Evolutionary conservation across 352 stramenopile species (phyloP), one percentile per base, ranked within the genome.

Genomic region (Globisporangium spiculum): DNA sequence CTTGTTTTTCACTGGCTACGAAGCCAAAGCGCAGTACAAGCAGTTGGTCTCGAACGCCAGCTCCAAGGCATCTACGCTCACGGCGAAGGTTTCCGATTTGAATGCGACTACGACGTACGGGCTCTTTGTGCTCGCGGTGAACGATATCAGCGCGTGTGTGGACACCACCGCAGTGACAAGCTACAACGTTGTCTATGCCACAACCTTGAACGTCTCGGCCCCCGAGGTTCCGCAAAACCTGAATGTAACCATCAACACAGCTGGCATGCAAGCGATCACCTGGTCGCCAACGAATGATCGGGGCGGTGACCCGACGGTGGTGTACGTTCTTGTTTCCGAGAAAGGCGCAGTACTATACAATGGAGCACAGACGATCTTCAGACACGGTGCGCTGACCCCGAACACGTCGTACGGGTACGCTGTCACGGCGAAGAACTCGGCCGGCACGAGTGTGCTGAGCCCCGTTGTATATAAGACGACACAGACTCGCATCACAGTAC

Each of bases 41-140:
- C 72, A 87, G 59, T n/a, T 73, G 4, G 57, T 83, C 22, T 58
- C 53, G 0, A 77, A 75, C 10, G 57, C 79, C 10, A 83, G 60
- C 53, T 6, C 46, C 0, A 67, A 62, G 14, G 67, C 69, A 1
- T 70, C 69, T 0, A 72, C 41, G 12, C 34, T 86, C 16, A 79
- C 65, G 9, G 70, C 67, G 12, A 81, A 78, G 71, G 68, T 89
- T 2, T 69, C 76, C 6, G 74, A 71, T 12, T 69, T 91, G 1
- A 60, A 75, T 3, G 72, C 83, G 1, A 85, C 84, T 53, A 83
- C 76, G 1, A 77, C 73, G 9, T 91, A 91, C 41, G 78, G 83
- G 1, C 83, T 91, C 59, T 69, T 77, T 26, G 79, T 89, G 2
- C 66, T 79, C 7, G 76, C 68, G 0, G 44, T 86, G n/a, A 91